A percentile compares a stretch with the other conserved stretches of the same genome.
Conservation (phyloP, 495 filamentous ascomycete species). For the Daldinia vernicosa region DNA sequence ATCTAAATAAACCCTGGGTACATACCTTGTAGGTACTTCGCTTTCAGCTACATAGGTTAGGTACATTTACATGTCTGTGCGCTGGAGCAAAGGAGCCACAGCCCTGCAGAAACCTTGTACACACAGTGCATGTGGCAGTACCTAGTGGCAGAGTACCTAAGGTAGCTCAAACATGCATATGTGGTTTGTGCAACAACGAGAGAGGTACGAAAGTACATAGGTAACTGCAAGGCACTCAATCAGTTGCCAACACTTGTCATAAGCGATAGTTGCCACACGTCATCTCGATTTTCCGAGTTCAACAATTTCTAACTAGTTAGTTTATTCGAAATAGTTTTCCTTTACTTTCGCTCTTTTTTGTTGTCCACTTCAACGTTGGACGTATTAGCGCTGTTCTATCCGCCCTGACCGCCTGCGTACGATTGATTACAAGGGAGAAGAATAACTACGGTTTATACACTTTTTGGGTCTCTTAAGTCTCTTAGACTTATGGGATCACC, state of each 20-base stretch:
- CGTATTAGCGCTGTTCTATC: not conserved
- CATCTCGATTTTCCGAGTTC: conserved; percentile 5
- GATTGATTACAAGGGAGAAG: conserved; percentile 9
- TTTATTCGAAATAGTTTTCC: not conserved
- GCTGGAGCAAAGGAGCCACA: not conserved
- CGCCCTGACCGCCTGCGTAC: not conserved
- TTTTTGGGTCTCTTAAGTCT: not conserved
- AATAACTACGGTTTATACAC: not conserved
- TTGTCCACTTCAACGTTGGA: conserved; percentile 5
- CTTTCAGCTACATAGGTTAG: too few relatives aligned
- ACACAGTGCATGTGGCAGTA: not conserved
- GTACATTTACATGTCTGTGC: not conserved
- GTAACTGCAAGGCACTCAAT: not conserved
- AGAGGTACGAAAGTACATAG: not conserved
- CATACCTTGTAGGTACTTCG: too few relatives aligned
- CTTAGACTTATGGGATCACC: conserved; percentile 19
- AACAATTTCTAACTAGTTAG: conserved; percentile 9
- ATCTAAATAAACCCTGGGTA: too few relatives aligned
- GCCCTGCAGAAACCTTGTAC: conserved; percentile 3
- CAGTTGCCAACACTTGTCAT: conserved; percentile 4
- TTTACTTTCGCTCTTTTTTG: conserved; percentile 2
- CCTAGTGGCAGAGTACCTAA: too few relatives aligned
- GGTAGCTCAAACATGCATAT: not conserved
- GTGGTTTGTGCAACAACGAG: not conserved
- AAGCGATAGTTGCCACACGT: conserved; percentile 8